Percentiles rank a stretch among this genome's conserved stretches.
Evolutionary conservation across 2,329 filamentous ascomycete species (phyloP).

Genomic region (Phialophora tarda): DNA sequence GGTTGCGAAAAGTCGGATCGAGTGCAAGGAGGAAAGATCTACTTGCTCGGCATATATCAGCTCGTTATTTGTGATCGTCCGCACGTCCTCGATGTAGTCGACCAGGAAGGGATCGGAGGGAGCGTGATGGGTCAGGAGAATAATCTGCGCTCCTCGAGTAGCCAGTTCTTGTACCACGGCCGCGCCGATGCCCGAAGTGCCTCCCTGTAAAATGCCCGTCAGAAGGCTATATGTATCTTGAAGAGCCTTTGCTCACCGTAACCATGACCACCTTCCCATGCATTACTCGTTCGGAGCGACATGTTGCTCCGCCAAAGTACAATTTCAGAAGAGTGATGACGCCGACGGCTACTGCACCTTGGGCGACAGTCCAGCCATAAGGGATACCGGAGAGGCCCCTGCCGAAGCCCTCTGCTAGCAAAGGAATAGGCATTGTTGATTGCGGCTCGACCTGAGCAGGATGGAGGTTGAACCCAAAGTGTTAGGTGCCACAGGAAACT

Average conservation of each 20-base stretch:
- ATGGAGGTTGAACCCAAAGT: not conserved
- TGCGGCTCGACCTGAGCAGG: constrained; percentile 28
- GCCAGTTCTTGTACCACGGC: constrained; percentile 76
- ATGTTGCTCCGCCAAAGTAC: constrained; percentile 77
- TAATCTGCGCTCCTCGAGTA: constrained; percentile 80
- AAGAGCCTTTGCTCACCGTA: constrained; percentile 62
- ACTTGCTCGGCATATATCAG: constrained; percentile 96
- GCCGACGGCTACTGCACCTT: constrained; percentile 58
- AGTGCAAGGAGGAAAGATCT: constrained; percentile 85
- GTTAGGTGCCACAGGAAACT: not conserved
- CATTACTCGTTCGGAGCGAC: constrained; percentile 79
- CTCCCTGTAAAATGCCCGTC: constrained; percentile 62
- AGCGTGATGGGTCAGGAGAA: constrained; percentile 83
- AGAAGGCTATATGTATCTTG: not conserved
- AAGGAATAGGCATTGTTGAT: constrained; percentile 64
- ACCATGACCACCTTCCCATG: constrained; percentile 93
- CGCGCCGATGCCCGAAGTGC: constrained; percentile 90
- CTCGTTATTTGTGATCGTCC: constrained; percentile 75
- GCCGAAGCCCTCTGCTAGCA: constrained; percentile 60
- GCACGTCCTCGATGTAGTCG: constrained; percentile 89
- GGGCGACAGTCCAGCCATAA: constrained; percentile 59
- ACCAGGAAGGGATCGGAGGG: constrained; percentile 85
- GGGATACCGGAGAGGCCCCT: constrained; percentile 63
- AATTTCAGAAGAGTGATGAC: constrained; percentile 68
- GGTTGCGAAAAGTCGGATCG: constrained; percentile 89